Conservation (phyloP, 805 yeast genomes). For the Nakazawaea peltata region DNA sequence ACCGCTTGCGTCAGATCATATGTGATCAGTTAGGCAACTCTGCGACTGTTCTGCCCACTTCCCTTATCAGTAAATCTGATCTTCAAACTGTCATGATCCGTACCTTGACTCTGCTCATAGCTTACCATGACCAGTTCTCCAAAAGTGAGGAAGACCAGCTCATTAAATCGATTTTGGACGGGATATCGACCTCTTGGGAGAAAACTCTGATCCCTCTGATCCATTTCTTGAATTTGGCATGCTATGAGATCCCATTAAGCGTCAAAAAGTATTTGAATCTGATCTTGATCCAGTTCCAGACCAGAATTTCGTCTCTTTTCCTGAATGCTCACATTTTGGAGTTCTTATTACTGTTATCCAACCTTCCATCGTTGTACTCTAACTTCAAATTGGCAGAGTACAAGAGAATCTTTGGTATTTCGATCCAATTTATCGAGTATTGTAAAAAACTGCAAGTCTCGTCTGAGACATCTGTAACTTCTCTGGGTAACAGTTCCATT, state of each 20-base stretch:
- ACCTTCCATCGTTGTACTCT: constrained; percentile 58
- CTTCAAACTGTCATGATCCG: constrained; percentile 59
- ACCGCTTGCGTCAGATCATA: constrained; percentile 32
- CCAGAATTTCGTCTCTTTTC: constrained; percentile 60
- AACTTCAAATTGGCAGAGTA: constrained; percentile 72
- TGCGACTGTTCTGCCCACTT: constrained; percentile 59
- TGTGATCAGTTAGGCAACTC: constrained; percentile 49
- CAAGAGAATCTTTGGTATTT: constrained; percentile 74
- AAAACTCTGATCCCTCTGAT: constrained; percentile 72
- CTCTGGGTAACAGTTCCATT: too few relatives aligned
- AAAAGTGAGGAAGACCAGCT: constrained; percentile 57
- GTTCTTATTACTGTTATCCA: constrained; percentile 57
- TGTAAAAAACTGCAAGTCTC: too few relatives aligned
- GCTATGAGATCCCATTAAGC: constrained; percentile 73
- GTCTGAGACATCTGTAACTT: too few relatives aligned
- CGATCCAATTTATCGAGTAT: constrained; percentile 71
- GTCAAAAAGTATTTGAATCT: constrained; percentile 60
- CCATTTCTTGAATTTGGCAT: constrained; percentile 66
- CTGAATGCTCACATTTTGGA: constrained; percentile 72
- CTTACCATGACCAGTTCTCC: constrained; percentile 46
- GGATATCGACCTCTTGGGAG: constrained; percentile 62
- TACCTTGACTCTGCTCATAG: constrained; percentile 52
- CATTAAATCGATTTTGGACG: constrained; percentile 49
- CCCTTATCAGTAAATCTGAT: constrained; percentile 51
- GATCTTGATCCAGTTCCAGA: constrained; percentile 68